These are phyloP conservation scores for Eucalyptus guilfoylei DNA, from an alignment of 345 rosid genomes.

Conservation along the genomic window DNA sequence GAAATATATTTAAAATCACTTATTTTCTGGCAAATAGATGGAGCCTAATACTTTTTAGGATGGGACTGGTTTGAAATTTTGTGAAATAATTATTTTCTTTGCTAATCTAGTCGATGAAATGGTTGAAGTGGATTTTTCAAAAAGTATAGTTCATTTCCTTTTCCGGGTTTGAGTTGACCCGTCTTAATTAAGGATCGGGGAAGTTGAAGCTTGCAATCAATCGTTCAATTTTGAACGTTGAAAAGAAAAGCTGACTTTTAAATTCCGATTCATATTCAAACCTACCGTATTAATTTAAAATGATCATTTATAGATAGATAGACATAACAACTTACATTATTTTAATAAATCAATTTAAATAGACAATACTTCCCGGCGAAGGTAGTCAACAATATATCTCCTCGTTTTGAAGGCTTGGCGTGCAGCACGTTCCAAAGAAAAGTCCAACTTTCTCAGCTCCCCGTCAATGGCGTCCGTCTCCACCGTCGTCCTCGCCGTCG, in stretches of 20 bases:
- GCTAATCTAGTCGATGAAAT: no score
- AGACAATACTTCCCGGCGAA: background rate
- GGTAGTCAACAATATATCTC: background rate
- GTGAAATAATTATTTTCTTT: background rate
- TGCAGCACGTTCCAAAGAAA: background rate
- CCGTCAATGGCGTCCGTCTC: background rate
- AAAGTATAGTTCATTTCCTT: no score
- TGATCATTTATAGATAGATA: background rate
- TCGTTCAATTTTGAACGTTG: background rate
- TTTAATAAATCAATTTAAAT: background rate
- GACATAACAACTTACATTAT: no score
- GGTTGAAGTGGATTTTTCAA: background rate
- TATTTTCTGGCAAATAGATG: background rate
- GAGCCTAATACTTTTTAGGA: background rate
- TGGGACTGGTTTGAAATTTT: no score
- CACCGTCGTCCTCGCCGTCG: background rate
- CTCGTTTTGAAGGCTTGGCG: background rate
- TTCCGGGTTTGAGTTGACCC: background rate
- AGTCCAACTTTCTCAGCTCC: background rate
- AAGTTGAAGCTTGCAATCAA: background rate
- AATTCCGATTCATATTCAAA: background rate
- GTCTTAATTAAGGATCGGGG: background rate
- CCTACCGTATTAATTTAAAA: background rate
- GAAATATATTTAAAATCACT: no score
- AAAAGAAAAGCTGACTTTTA: background rate